Conservation (phyloP, 108 stramenopile genomes). For the Craspedostauros australis region DNA sequence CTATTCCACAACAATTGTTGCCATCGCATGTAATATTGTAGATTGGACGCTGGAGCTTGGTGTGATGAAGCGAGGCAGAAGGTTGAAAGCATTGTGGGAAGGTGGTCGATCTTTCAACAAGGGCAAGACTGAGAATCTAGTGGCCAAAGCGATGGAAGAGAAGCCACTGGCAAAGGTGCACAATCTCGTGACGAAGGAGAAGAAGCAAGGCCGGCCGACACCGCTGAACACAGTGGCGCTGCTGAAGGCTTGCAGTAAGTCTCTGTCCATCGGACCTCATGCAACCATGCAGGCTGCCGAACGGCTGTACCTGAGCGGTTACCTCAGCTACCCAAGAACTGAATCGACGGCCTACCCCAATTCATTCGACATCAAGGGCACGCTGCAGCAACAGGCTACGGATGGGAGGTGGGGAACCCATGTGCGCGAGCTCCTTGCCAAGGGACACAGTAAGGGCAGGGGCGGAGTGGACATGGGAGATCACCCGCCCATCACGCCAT, state of each 20-base stretch:
- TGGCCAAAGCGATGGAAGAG: constrained; percentile 45
- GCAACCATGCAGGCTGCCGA: constrained; percentile 71
- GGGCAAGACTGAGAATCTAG: constrained; percentile 48
- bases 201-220: constrained; percentile 80
- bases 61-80: constrained; percentile 66
- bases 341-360: constrained; percentile 77
- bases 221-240: constrained; percentile 77
- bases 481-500: constrained; percentile 85
- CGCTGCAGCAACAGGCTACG: constrained; percentile 62
- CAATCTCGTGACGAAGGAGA: constrained; percentile 64
- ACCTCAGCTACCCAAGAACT: constrained; percentile 81
- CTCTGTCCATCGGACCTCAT: constrained; percentile 82
- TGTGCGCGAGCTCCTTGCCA: constrained; percentile 50
- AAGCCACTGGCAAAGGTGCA: constrained; percentile 40
- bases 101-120: constrained; percentile 68
- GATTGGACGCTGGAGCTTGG: constrained; percentile 76
- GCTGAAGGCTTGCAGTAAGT: constrained; percentile 78
- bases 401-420: constrained; percentile 73
- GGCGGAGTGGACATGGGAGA: constrained; percentile 88
- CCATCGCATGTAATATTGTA: no score
- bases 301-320: constrained; percentile 77
- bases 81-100: constrained; percentile 64
- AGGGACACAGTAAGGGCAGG: constrained; percentile 44
- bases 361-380: constrained; percentile 72
- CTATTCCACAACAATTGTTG: no score